Conservation (phyloP, 2,329 filamentous ascomycete species). For the Diaporthe humulicola region DNA sequence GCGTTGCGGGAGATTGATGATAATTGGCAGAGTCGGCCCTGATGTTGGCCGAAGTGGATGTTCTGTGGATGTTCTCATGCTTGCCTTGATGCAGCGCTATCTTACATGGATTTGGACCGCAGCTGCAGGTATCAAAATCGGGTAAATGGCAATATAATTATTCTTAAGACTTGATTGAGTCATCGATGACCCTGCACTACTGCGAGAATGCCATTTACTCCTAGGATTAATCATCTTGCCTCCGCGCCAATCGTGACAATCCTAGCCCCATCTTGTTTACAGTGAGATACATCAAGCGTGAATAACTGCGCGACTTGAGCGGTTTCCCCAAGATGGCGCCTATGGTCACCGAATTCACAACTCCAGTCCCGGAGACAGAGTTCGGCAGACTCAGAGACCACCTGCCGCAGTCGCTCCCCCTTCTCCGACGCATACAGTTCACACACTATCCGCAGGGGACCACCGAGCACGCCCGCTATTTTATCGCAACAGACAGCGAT, state of each 20-base stretch:
- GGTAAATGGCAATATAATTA: background rate
- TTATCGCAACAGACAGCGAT: conserved; percentile 50
- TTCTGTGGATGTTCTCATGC: conserved; percentile 18
- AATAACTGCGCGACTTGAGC: background rate
- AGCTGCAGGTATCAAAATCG: conserved; percentile 20
- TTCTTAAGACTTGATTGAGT: background rate
- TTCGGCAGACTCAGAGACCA: conserved; percentile 62
- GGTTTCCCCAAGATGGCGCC: conserved; percentile 30
- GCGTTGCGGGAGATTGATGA: conserved; percentile 23
- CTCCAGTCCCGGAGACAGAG: conserved; percentile 49
- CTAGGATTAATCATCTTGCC: background rate
- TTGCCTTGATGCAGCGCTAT: background rate
- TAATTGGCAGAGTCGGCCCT: background rate
- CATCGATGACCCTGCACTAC: background rate
- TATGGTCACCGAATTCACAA: conserved; percentile 41
- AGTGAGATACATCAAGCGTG: background rate
- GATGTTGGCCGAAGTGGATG: conserved; percentile 18
- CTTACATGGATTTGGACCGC: background rate
- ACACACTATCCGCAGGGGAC: conserved; percentile 57
- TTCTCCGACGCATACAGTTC: conserved; percentile 75
- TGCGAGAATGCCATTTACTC: background rate
- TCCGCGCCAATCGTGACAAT: background rate
- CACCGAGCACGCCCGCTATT: conserved; percentile 57
- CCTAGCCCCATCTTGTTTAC: no score
- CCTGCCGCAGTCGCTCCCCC: conserved; percentile 70